Evolutionary conservation across 2,329 filamentous ascomycete genomes (phyloP).

Genomic region (Fusarium euwallaceae): DNA sequence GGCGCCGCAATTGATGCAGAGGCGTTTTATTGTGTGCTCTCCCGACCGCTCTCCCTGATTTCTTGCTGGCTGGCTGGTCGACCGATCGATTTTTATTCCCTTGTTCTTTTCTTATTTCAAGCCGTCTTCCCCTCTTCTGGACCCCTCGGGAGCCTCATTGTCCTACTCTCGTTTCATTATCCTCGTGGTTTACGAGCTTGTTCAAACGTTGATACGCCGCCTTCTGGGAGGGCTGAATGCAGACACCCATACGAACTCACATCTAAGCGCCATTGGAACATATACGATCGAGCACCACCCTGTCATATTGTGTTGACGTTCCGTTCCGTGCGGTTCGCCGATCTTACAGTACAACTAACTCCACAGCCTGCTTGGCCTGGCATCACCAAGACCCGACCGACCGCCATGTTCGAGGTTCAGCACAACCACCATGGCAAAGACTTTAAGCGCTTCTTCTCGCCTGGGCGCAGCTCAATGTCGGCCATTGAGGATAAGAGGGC

Average conservation of each 20-base stretch:
- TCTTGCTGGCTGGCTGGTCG: neutral
- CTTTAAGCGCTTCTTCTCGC: slow-evolving; percentile 46
- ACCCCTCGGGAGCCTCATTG: slow-evolving; percentile 15
- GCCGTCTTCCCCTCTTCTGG: neutral
- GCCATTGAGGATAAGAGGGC: slow-evolving; percentile 45
- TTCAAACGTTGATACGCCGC: slow-evolving; percentile 3
- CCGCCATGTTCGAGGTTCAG: slow-evolving; percentile 45
- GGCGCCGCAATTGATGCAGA: slow-evolving; percentile 26
- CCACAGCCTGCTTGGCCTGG: slow-evolving; percentile 6
- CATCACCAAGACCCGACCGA: slow-evolving; percentile 1
- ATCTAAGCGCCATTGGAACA: slow-evolving; percentile 7
- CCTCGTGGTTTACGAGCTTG: slow-evolving; percentile 1
- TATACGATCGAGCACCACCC: slow-evolving; percentile 16
- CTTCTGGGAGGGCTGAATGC: slow-evolving; percentile 1
- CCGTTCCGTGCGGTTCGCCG: slow-evolving; percentile 7
- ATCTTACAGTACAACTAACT: slow-evolving; percentile 19
- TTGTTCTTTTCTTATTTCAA: slow-evolving; percentile 18
- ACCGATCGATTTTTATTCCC: neutral
- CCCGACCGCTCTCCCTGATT: slow-evolving; percentile 25
- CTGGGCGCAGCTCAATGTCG: slow-evolving; percentile 46
- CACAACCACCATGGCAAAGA: slow-evolving; percentile 46
- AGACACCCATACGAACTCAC: neutral
- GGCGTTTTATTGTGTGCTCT: slow-evolving; percentile 25
- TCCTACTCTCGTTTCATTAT: slow-evolving; percentile 24
- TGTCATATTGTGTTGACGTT: slow-evolving; percentile 9